phyloP scores from a whole-genome alignment of 2,329 filamentous ascomycete species.

The Ceratocystis cacaofunesta region DNA sequence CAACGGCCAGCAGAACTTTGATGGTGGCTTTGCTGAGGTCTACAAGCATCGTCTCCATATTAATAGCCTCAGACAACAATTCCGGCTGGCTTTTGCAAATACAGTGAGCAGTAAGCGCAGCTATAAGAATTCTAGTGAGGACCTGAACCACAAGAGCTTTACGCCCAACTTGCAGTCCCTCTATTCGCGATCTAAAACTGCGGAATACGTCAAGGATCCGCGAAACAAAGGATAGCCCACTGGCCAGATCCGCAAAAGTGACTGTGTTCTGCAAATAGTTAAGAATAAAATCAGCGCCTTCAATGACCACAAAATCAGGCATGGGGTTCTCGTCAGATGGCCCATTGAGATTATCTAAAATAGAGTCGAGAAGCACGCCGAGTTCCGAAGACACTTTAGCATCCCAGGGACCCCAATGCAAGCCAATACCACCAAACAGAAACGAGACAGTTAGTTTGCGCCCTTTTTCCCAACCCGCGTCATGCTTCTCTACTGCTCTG shows the following conservation, averaged over 20 bases:
- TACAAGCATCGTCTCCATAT: constrained; percentile 36
- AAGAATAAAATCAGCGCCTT: constrained; percentile 32
- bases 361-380: constrained; percentile 45
- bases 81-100: constrained; percentile 28
- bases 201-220: constrained; percentile 31
- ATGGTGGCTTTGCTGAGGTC: constrained; percentile 28
- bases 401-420: constrained; percentile 44
- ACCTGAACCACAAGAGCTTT: constrained; percentile 25
- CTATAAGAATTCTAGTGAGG: constrained; percentile 26
- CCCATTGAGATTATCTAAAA: constrained; percentile 33
- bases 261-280: constrained; percentile 33
- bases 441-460: constrained; percentile 28
- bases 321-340: constrained; percentile 11
- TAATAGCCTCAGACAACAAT: constrained; percentile 26
- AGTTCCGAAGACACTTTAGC: constrained; percentile 45
- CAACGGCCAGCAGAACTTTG: constrained; percentile 28
- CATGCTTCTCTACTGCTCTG: constrained; percentile 25
- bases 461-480: constrained; percentile 20
- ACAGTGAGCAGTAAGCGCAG: constrained; percentile 20
- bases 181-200: constrained; percentile 26
- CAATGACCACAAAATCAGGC: constrained; percentile 21
- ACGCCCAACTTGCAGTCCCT: constrained; percentile 20
- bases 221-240: constrained; percentile 29
- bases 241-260: constrained; percentile 25
- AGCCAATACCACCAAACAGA: constrained; percentile 32